Evolutionary conservation across 192 early-diverging fungal genomes (phyloP).

Genomic region (Gamsiella multidivaricata): DNA sequence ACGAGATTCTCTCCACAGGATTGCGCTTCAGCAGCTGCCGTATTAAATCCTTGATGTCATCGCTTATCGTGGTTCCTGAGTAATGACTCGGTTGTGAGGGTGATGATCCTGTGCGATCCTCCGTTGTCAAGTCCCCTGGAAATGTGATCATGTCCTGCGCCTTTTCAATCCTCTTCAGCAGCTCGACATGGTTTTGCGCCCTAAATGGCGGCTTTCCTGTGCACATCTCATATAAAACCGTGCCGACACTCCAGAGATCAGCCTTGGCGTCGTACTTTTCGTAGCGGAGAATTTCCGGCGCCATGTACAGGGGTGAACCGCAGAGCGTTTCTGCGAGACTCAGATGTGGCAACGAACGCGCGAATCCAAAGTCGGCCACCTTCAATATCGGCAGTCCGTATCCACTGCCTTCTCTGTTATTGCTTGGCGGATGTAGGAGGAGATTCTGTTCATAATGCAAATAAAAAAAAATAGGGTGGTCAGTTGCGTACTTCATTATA

Average conservation of each 20-base stretch:
- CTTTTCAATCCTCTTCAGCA: slow-evolving; percentile 90
- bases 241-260: slow-evolving; percentile 97
- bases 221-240: slow-evolving; percentile 94
- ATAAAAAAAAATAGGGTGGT: neutral
- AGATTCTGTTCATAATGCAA: slow-evolving; percentile 72
- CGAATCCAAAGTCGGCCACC: slow-evolving; percentile 99
- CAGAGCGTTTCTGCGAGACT: slow-evolving; percentile 96
- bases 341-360: slow-evolving; percentile 82
- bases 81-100: slow-evolving; percentile 25
- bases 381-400: slow-evolving; percentile 84
- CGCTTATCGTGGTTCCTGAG: slow-evolving; percentile 51
- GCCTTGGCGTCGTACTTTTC: slow-evolving; percentile 96
- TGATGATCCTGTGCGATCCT: slow-evolving; percentile 25
- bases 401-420: slow-evolving; percentile 55
- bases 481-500: no score
- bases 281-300: slow-evolving; percentile 86
- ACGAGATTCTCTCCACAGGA: slow-evolving; percentile 89
- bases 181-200: slow-evolving; percentile 93
- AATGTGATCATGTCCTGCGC: slow-evolving; percentile 88
- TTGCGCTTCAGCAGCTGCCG: slow-evolving; percentile 85
- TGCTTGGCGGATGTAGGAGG: slow-evolving; percentile 73
- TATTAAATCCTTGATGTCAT: slow-evolving; percentile 87
- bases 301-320: slow-evolving; percentile 97
- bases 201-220: slow-evolving; percentile 91
- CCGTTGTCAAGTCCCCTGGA: slow-evolving; percentile 70